phyloP scores from a whole-genome alignment of 1,284 basidiomycete genomes.

The Rhizoctonia solani region DNA sequence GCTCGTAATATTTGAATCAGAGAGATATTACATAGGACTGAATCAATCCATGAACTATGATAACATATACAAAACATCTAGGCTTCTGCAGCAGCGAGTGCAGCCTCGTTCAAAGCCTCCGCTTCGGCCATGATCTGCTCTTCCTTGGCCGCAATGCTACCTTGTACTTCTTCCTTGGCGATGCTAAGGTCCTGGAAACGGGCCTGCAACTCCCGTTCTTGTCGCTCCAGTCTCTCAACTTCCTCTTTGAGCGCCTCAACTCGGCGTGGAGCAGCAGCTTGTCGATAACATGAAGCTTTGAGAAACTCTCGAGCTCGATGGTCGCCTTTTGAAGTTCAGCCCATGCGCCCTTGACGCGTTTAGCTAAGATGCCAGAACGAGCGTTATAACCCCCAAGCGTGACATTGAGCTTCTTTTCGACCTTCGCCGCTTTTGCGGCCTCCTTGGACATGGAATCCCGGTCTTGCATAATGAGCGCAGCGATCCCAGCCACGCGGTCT shows the following conservation, averaged over 20 bases:
- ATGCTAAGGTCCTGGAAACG: constrained; percentile 80
- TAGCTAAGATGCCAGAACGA: constrained; percentile 70
- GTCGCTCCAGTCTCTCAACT: constrained; percentile 74
- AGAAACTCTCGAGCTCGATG: constrained; percentile 79
- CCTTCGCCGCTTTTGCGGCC: constrained; percentile 79
- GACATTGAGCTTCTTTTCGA: constrained; percentile 90
- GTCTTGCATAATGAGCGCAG: constrained; percentile 61
- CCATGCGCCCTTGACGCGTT: constrained; percentile 69
- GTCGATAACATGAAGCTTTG: constrained; percentile 71
- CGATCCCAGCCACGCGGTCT: constrained; percentile 68
- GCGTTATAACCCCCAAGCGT: constrained; percentile 89
- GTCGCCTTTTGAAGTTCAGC: constrained; percentile 68
- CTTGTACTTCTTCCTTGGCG: constrained; percentile 68
- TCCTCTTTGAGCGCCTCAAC: constrained; percentile 79
- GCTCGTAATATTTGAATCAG: background rate
- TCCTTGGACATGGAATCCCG: constrained; percentile 82
- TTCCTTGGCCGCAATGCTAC: constrained; percentile 65
- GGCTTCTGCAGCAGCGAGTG: constrained; percentile 37
- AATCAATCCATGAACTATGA: background rate
- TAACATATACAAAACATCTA: background rate
- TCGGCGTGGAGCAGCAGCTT: constrained; percentile 72
- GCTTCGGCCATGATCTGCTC: constrained; percentile 80
- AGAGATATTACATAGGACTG: background rate
- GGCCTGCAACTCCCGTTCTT: constrained; percentile 77
- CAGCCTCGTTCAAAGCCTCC: constrained; percentile 69